A percentile compares a stretch with the other conserved stretches of the same genome.
Conservation (phyloP, 305 asterid genomes). For the Striga hermonthica region DNA sequence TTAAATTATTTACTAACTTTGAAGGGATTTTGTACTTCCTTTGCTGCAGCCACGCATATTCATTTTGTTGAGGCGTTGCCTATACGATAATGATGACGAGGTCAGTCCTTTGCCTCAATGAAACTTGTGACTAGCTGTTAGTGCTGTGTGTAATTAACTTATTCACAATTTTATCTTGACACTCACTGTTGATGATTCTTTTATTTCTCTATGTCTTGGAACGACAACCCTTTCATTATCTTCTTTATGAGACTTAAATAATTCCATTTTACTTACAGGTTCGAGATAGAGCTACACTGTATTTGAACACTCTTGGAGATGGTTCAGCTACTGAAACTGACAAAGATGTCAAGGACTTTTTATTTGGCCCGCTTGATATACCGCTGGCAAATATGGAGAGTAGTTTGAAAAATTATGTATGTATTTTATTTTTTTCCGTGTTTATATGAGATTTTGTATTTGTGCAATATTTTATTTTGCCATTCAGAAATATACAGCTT, state of each 20-base stretch:
- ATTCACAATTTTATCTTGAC: constrained; percentile 14
- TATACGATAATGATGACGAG: constrained; percentile 79
- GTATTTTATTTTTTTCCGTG: constrained; percentile 30
- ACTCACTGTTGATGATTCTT: constrained; percentile 1
- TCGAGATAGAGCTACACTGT: constrained; percentile 84
- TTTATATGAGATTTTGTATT: constrained; percentile 14
- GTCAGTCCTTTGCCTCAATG: constrained; percentile 39
- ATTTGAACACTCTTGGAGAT: constrained; percentile 78
- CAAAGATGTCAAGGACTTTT: constrained; percentile 58
- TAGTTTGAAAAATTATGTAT: constrained; percentile 76
- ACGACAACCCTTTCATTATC: constrained; percentile 15
- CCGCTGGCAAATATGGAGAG: constrained; percentile 72
- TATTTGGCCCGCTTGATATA: constrained; percentile 68
- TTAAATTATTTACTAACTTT: constrained; percentile 26
- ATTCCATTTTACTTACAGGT: constrained; percentile 44
- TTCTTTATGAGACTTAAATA: constrained; percentile 23
- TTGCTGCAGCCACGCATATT: constrained; percentile 74
- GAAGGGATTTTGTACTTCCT: constrained; percentile 4
- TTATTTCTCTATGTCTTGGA: constrained; percentile 12
- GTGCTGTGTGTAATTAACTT: constrained; percentile 6
- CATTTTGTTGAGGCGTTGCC: constrained; percentile 70
- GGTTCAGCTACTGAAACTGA: constrained; percentile 72
- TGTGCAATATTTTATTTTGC: constrained; percentile 23
- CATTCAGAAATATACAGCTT: constrained; percentile 17
- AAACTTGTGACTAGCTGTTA: constrained; percentile 31